phyloP scores from a whole-genome alignment of 768 basidiomycete species.

The Suillus variegatus region DNA sequence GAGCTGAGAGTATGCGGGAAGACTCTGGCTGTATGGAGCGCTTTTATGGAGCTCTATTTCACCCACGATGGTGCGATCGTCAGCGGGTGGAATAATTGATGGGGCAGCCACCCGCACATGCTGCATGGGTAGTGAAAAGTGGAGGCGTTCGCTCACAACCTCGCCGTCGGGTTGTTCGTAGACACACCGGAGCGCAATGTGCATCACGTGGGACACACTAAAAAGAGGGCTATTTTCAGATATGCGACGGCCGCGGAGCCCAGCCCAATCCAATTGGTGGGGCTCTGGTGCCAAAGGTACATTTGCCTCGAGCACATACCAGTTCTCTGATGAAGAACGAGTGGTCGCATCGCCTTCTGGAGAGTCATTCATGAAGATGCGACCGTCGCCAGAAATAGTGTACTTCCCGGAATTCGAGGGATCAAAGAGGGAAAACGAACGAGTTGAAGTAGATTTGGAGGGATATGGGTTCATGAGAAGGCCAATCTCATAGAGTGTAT shows the following conservation, averaged over 20 bases:
- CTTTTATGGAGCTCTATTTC: constrained; percentile 11
- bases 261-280: constrained; percentile 30
- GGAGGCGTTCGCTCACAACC: constrained; percentile 25
- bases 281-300: constrained; percentile 22
- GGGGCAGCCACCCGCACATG: constrained; percentile 47
- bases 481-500: constrained; percentile 47
- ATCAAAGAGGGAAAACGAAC: constrained; percentile 51
- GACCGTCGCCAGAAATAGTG: constrained; percentile 48
- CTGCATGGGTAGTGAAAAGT: constrained; percentile 49
- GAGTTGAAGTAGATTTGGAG: constrained; percentile 27
- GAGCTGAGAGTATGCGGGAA: constrained; percentile 80
- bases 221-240: constrained; percentile 57
- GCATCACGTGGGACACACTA: constrained; percentile 53
- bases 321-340: constrained; percentile 16
- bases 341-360: constrained; percentile 17
- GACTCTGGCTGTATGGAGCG: constrained; percentile 30
- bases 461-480: constrained; percentile 30
- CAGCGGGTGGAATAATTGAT: neutral
- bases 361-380: constrained; percentile 46
- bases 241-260: constrained; percentile 37
- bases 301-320: constrained; percentile 28
- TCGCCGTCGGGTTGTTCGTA: constrained; percentile 49
- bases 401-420: constrained; percentile 47
- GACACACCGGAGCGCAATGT: constrained; percentile 53
- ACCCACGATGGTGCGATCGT: constrained; percentile 11